Evolutionary conservation across 1,284 basidiomycete genomes (phyloP).

Genomic region (Pseudozyma flocculosa): DNA sequence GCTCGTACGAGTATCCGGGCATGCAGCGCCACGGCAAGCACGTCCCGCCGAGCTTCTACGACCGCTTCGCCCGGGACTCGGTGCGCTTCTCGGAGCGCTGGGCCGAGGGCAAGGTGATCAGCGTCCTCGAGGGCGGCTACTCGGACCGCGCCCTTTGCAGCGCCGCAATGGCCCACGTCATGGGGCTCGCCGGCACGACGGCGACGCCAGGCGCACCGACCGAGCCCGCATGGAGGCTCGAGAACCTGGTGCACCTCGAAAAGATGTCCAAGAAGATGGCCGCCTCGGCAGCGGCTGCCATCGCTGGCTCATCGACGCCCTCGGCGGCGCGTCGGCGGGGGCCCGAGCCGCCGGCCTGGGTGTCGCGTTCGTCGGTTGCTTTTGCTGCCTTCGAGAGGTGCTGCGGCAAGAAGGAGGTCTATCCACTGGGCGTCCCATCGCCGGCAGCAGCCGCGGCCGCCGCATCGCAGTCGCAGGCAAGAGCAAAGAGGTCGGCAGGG

Average conservation of each 20-base stretch:
- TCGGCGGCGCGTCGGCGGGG: slow-evolving; percentile 29
- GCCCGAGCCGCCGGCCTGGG: slow-evolving; percentile 30
- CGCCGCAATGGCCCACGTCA: slow-evolving; percentile 59
- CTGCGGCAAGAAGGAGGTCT: slow-evolving; percentile 24
- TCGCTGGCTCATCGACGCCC: slow-evolving; percentile 4
- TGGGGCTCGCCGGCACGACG: slow-evolving; percentile 12
- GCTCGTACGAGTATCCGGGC: slow-evolving; percentile 81
- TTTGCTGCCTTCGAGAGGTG: slow-evolving; percentile 44
- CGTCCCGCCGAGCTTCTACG: slow-evolving; percentile 83
- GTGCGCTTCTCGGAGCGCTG: slow-evolving; percentile 69
- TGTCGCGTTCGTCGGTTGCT: slow-evolving; percentile 25
- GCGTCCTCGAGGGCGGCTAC: slow-evolving; percentile 92
- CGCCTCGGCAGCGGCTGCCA: slow-evolving; percentile 17
- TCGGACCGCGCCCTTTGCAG: slow-evolving; percentile 77
- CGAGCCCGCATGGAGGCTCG: slow-evolving; percentile 32
- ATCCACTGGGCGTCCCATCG: slow-evolving; percentile 5
- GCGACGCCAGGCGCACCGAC: slow-evolving; percentile 4
- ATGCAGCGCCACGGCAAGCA: slow-evolving; percentile 93
- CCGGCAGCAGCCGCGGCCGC: no score
- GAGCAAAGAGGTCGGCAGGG: slow-evolving; percentile 15
- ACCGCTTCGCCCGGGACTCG: slow-evolving; percentile 77
- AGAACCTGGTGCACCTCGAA: slow-evolving; percentile 39
- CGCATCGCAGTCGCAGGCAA: no score
- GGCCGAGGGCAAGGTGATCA: slow-evolving; percentile 73
- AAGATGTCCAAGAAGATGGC: slow-evolving; percentile 44